Conservation (phyloP, 2,329 filamentous ascomycete species). For the Paraconiothyrium brasiliense region DNA sequence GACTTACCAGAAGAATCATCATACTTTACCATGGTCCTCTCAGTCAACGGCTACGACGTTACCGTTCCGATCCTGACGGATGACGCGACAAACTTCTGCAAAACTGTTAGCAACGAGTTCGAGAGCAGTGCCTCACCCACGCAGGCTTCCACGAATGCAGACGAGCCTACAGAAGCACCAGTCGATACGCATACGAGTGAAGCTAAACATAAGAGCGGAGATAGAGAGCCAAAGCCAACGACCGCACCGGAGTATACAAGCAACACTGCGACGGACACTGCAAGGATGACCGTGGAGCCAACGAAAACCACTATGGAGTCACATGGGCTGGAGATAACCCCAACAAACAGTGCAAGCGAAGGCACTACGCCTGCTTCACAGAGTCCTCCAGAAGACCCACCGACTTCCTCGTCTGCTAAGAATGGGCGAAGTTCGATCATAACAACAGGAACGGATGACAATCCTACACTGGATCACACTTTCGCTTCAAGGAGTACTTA, state of each 20-base stretch:
- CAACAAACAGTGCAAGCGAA: too few species aligned
- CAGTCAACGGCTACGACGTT: slow-evolving; percentile 18
- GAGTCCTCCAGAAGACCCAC: too few species aligned
- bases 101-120: neutral
- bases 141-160: too few species aligned
- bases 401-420: neutral
- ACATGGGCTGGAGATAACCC: neutral
- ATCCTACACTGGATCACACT: neutral
- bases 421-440: neutral
- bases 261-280: neutral
- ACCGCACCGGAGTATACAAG: neutral
- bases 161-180: neutral
- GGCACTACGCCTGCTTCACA: too few species aligned
- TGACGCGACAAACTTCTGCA: slow-evolving; percentile 17
- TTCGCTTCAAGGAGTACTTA: neutral
- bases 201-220: neutral
- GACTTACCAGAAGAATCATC: neutral
- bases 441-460: neutral
- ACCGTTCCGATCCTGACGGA: slow-evolving; percentile 13
- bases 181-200: too few species aligned
- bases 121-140: neutral
- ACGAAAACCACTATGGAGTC: neutral
- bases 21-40: slow-evolving; percentile 12
- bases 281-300: neutral
- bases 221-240: neutral